Conservation (phyloP, 2,329 filamentous ascomycete genomes). For the Colletotrichum camelliae region DNA sequence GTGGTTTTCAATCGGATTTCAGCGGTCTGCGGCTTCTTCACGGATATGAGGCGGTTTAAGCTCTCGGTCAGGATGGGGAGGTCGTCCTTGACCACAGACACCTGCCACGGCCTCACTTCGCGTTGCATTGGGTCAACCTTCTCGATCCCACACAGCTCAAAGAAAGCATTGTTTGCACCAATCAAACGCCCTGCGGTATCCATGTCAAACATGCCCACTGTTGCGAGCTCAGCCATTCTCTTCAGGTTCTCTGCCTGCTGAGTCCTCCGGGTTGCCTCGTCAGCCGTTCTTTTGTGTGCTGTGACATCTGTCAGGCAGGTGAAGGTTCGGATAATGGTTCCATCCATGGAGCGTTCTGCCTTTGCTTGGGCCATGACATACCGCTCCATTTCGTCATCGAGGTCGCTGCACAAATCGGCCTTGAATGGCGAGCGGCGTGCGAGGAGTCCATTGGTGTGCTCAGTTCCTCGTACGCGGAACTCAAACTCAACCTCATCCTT, state of each 20-base stretch:
- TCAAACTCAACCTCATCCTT: constrained; percentile 49
- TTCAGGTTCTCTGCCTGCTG: constrained; percentile 59
- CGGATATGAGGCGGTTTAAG: constrained; percentile 42
- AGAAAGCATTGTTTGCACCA: constrained; percentile 59
- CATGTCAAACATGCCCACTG: constrained; percentile 61
- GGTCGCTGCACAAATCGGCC: constrained; percentile 28
- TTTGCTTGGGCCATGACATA: constrained; percentile 54
- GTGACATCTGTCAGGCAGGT: constrained; percentile 59
- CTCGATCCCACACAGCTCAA: constrained; percentile 55
- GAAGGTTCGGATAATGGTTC: constrained; percentile 49
- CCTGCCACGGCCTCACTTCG: constrained; percentile 48
- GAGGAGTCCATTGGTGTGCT: constrained; percentile 1
- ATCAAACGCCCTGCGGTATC: constrained; percentile 53
- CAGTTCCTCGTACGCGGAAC: constrained; percentile 43
- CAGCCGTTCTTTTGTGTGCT: constrained; percentile 52
- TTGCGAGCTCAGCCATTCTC: constrained; percentile 59
- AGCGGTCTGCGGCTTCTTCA: constrained; percentile 48
- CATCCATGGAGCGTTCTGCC: constrained; percentile 48
- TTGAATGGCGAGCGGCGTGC: constrained; percentile 18
- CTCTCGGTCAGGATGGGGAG: constrained; percentile 42
- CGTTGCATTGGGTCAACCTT: constrained; percentile 44
- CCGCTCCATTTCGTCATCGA: constrained; percentile 39
- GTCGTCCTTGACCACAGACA: constrained; percentile 52
- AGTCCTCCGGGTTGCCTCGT: constrained; percentile 52
- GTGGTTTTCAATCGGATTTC: constrained; percentile 55